Base-by-base conservation (phyloP, 768 basidiomycete genomes). In the Termitomyces sp. region DNA sequence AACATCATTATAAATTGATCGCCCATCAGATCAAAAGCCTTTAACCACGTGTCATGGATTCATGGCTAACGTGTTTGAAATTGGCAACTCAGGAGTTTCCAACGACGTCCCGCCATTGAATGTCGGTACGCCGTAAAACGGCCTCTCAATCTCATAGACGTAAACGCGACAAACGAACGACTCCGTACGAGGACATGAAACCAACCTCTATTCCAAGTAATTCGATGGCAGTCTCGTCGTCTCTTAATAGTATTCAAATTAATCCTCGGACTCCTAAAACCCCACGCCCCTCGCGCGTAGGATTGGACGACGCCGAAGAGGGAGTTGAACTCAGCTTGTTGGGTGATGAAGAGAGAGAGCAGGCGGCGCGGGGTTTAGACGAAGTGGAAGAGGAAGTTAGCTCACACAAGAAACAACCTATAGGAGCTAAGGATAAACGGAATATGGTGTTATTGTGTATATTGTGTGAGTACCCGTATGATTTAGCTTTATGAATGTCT, bases 391-490 rank as follows among this genome's bases (percentile, higher is more conserved):
- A 64, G 11, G 62, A 63, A 33, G 50, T 54, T 29, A 55, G 63
- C 29, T 64, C 68, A 42, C 63, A 64, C 43, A 87, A 81, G 66
- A 71, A 64, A 48, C 64, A 64, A 48, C 64, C 78, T 23, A 77
- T 91, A 60, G 87, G 86, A 35, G 62, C 76, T 29, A 87, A 85
- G 67, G 95, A 98, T 72, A 89, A 88, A 70, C 77, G 82, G 62
- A 90, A 87, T 46, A 92, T 98, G 79, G 82, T 82, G 4, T 73
- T 98, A 50, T 74, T 98, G 32, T 87, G 93, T 69, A 75, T 94
- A 62, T 77, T 98, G 47, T 98, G 94, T 96, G 63, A 74, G 94
- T 81, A 27, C 15, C 15, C 9, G 31, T 23, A 32, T 58, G 16
- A 48, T 39, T 48, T 32, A 33, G 20, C n/a, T 49, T 58, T 15